Evolutionary conservation across 495 filamentous ascomycete species (phyloP).

Genomic region (Filosporella fistucella): DNA sequence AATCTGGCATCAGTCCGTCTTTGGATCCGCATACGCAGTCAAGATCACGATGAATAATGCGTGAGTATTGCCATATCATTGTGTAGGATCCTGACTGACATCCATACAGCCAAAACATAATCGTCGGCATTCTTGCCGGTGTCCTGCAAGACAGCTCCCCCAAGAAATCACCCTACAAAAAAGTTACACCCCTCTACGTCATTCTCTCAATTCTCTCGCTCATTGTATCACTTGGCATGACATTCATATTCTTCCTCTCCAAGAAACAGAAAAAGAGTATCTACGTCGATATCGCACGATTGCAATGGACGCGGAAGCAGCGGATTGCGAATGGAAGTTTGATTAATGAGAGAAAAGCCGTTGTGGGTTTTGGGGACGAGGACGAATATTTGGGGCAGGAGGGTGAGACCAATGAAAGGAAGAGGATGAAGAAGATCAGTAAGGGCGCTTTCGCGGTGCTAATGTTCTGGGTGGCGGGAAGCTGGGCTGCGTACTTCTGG

Average conservation of each 20-base stretch:
- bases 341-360: slow-evolving; percentile 27
- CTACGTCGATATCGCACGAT: slow-evolving; percentile 18
- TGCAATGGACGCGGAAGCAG: slow-evolving; percentile 40
- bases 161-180: slow-evolving; percentile 34
- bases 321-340: slow-evolving; percentile 29
- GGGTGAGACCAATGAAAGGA: slow-evolving; percentile 9
- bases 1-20: slow-evolving; percentile 39
- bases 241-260: slow-evolving; percentile 24
- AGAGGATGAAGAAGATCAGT: slow-evolving; percentile 26
- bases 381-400: background rate
- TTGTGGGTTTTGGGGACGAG: slow-evolving; percentile 23
- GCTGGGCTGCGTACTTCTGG: slow-evolving; percentile 43
- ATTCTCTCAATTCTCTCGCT: slow-evolving; percentile 29
- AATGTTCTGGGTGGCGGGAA: slow-evolving; percentile 28
- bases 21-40: slow-evolving; percentile 37
- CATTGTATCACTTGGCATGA: slow-evolving; percentile 27
- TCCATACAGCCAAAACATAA: slow-evolving; percentile 36
- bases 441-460: slow-evolving; percentile 28
- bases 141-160: slow-evolving; percentile 34
- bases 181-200: slow-evolving; percentile 37
- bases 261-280: background rate
- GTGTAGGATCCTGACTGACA: too few species aligned
- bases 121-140: slow-evolving; percentile 38
- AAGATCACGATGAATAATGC: slow-evolving; percentile 40
- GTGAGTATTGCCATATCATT: too few species aligned